Percentiles rank a stretch among this genome's conserved stretches.
phyloP scores from a whole-genome alignment of 805 yeast species.

The Candida broadrunensis region DNA sequence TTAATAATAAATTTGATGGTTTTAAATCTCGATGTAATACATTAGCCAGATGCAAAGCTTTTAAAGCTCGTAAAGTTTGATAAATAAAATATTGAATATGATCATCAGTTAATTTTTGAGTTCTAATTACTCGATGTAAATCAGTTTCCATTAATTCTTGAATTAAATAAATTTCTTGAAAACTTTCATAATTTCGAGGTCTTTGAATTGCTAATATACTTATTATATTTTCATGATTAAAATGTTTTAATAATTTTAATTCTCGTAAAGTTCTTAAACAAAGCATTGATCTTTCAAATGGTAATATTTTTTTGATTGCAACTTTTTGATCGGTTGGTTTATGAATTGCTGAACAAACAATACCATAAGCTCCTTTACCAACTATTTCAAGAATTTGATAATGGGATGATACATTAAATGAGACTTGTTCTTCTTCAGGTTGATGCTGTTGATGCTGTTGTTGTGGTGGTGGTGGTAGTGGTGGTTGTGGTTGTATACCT shows the following conservation, averaged over 20 bases:
- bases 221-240: slow-evolving; percentile 91
- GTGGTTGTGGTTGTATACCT: slow-evolving; percentile 1
- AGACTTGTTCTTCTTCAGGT: slow-evolving; percentile 21
- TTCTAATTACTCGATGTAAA: slow-evolving; percentile 73
- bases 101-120: slow-evolving; percentile 84
- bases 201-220: slow-evolving; percentile 85
- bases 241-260: slow-evolving; percentile 81
- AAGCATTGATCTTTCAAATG: slow-evolving; percentile 85
- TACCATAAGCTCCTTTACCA: slow-evolving; percentile 97
- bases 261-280: slow-evolving; percentile 88
- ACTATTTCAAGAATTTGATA: slow-evolving; percentile 82
- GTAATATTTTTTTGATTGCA: slow-evolving; percentile 94
- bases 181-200: slow-evolving; percentile 71
- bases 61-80: slow-evolving; percentile 86
- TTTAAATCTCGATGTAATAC: slow-evolving; percentile 91
- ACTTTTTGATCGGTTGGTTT: slow-evolving; percentile 82
- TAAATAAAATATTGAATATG: slow-evolving; percentile 92
- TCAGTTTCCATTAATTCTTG: slow-evolving; percentile 91
- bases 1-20: slow-evolving; percentile 81
- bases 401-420: slow-evolving; percentile 85
- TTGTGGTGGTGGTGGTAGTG: neutral
- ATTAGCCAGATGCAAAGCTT: slow-evolving; percentile 90
- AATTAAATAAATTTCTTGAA: slow-evolving; percentile 83
- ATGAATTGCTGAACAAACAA: slow-evolving; percentile 87
- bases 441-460: neutral